Evolutionary conservation across 768 basidiomycete genomes (phyloP), one percentile per base, ranked within the genome.

Genomic region (Hortiboletus flavorubellus): DNA sequence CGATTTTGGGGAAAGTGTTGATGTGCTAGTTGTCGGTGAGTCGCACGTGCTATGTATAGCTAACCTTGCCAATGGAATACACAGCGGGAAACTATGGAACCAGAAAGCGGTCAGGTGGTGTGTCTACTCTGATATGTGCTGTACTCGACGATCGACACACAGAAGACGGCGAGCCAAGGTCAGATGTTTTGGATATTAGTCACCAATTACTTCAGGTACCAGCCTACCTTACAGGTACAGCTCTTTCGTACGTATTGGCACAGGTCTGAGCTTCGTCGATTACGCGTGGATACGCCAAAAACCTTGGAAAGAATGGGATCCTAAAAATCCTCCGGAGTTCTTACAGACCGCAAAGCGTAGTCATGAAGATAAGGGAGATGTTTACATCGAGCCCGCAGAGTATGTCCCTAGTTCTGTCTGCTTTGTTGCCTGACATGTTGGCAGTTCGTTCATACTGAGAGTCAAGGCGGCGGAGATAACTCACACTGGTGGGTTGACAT

Each of bases 391-490:
- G 46, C 95, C 96, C 14, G 80, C 87, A 61, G 87, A 97, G 95
- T 96, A 63, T 56, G 82, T 45, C 42, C 37, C 38, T 33, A 1
- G 12, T 3, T 9, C 23, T 31, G 5, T 44, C 10, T 33, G 11
- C 21, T 41, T 43, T 30, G 4, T 37, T 29, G 29, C 38, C 59
- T 56, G 42, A 60, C 41, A 14, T 37, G 40, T 33, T 46, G 18
- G 46, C 56, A 97, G 95, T 61, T 97, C 96, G 0, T 98, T 99
- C 70, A 88, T 98, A 35, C 56, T 98, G 61, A 89, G 89, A 63
- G 83, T 98, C 53, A 98, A 98, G 72, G 96, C 92, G 0, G 91
- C 95, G 0, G 94, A 98, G 68, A 91, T 98, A 49, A 85, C 85
- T 2, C 73, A 79, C 10, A 80, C 91, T 42, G 88, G 93, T 87